These are phyloP conservation scores for Neofusicoccum sp. DNA, from an alignment of 2,329 filamentous ascomycete genomes.

Conservation along the genomic window DNA sequence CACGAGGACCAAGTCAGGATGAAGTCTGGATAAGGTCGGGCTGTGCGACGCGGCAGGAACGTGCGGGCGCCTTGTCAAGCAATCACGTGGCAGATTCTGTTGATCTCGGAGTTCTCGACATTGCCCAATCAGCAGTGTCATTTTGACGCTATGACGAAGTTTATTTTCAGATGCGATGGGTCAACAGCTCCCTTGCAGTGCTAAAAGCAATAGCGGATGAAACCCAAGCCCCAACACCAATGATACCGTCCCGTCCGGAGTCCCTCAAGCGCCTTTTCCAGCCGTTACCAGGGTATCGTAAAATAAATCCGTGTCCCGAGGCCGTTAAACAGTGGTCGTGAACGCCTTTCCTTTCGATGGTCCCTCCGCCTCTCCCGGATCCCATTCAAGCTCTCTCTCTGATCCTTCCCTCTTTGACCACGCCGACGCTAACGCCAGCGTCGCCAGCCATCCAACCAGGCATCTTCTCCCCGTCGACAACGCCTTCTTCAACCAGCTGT, in stretches of 20 bases:
- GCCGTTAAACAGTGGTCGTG: background rate
- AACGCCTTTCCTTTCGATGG: background rate
- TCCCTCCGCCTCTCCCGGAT: background rate
- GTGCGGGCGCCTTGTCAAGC: background rate
- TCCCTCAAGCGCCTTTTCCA: background rate
- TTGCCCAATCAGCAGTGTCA: background rate
- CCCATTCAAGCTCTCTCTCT: slow-evolving; percentile 20
- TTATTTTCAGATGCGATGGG: background rate
- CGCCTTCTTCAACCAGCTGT: slow-evolving; percentile 73
- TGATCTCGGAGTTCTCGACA: background rate
- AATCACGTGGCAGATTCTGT: background rate
- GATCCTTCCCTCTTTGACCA: slow-evolving; percentile 68
- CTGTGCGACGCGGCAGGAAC: slow-evolving; percentile 7
- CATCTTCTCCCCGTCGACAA: slow-evolving; percentile 76
- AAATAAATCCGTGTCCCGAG: slow-evolving; percentile 2
- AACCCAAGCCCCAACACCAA: background rate
- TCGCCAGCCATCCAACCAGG: slow-evolving; percentile 92
- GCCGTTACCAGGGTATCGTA: slow-evolving; percentile 18
- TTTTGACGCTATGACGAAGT: background rate
- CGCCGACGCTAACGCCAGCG: slow-evolving; percentile 74
- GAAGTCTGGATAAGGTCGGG: slow-evolving; percentile 15
- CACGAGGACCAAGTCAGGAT: background rate
- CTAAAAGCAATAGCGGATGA: background rate
- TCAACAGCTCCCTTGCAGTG: background rate
- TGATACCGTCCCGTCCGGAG: background rate